Evolutionary conservation across 352 stramenopile genomes (phyloP).

Genomic region (Phytophthora gonapodyides): DNA sequence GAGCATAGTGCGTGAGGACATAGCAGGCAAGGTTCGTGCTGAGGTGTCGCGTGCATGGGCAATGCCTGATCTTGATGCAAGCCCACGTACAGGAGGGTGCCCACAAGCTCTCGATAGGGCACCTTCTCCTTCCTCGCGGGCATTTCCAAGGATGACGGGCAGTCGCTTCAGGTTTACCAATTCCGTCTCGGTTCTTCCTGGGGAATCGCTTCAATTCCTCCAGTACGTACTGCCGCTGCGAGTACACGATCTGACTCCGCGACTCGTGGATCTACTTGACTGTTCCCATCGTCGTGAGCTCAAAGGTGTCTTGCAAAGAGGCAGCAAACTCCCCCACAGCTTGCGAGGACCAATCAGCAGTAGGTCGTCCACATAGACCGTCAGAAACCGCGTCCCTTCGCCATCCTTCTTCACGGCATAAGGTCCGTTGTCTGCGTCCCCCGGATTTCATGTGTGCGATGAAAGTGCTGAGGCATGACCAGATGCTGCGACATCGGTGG

Average conservation of each 20-base stretch:
- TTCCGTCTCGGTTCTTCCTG: not conserved
- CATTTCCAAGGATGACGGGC: not conserved
- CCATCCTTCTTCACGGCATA: constrained; percentile 4
- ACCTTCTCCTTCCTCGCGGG: constrained; percentile 10
- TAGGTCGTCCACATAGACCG: constrained; percentile 14
- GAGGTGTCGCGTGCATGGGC: not conserved
- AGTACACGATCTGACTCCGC: constrained; percentile 5
- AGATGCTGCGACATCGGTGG: not conserved
- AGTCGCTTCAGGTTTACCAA: not conserved
- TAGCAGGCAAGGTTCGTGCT: constrained; percentile 1
- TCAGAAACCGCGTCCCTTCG: constrained; percentile 6
- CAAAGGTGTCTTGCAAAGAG: constrained; percentile 11
- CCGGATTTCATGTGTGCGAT: not conserved
- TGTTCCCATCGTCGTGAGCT: constrained; percentile 5
- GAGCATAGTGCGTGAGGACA: constrained; percentile 6
- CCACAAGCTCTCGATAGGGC: constrained; percentile 15
- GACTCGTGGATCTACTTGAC: constrained; percentile 9
- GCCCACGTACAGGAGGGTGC: constrained; percentile 7
- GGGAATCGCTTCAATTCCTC: not conserved
- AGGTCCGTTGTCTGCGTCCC: constrained; percentile 7
- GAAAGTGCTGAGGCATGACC: not conserved
- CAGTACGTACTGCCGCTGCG: constrained; percentile 1
- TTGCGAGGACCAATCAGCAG: constrained; percentile 8
- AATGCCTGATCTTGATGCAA: constrained; percentile 2
- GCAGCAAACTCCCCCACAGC: constrained; percentile 3